phyloP scores from a whole-genome alignment of 768 basidiomycete genomes.

The Psilocybe cubensis region DNA sequence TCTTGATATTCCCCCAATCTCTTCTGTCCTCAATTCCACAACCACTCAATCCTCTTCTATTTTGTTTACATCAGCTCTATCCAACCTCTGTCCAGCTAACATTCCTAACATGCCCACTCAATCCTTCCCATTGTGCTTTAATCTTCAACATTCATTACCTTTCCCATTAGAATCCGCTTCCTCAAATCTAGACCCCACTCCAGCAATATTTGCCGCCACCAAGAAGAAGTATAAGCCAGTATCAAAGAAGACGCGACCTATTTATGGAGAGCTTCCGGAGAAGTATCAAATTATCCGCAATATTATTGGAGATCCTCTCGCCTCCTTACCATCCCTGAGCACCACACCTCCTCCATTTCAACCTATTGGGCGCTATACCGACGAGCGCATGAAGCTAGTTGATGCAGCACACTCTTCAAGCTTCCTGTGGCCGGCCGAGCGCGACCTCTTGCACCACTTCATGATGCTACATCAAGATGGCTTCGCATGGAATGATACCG shows the following conservation, averaged over 20 bases:
- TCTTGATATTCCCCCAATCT: neutral
- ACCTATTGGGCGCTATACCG: constrained; percentile 20
- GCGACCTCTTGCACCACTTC: constrained; percentile 29
- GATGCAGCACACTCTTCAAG: constrained; percentile 10
- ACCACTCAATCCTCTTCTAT: neutral
- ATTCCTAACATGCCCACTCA: too few species aligned
- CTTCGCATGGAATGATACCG: constrained; percentile 42
- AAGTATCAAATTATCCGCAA: constrained; percentile 10
- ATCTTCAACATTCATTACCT: too few species aligned
- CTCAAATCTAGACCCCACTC: neutral
- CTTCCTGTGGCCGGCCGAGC: constrained; percentile 38
- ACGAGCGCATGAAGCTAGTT: constrained; percentile 16
- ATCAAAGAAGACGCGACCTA: constrained; percentile 1
- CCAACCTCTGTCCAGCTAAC: neutral
- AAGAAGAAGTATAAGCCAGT: constrained; percentile 15
- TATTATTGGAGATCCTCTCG: constrained; percentile 14
- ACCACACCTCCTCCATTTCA: constrained; percentile 11
- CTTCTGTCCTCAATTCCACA: neutral
- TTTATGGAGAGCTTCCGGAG: constrained; percentile 4
- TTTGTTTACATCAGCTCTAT: neutral
- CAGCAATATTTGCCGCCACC: neutral
- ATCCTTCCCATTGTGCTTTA: too few species aligned
- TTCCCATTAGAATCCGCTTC: too few species aligned
- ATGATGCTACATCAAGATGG: constrained; percentile 39
- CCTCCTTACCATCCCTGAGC: constrained; percentile 1